Evolutionary conservation across 345 rosid species (phyloP), one percentile per base, ranked within the genome.

Genomic region (Aurinia saxatilis): DNA sequence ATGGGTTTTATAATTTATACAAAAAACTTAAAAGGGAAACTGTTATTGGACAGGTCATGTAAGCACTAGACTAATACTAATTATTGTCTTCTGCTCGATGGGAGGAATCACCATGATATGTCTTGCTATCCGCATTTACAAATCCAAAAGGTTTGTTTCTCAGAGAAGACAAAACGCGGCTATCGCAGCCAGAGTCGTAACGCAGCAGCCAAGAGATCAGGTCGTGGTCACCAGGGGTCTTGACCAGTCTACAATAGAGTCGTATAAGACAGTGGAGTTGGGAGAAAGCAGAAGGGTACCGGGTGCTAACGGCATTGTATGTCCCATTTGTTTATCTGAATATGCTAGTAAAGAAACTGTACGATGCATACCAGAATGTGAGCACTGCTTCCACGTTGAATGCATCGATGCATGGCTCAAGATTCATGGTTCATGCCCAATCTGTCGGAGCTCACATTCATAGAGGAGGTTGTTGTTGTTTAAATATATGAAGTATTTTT

Each of bases 351-450:
- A 82, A 21, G 88, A 84, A 37, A 71, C 79, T 2, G 15, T 84
- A 19, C 75, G 80, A 34, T 75, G 74, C 46, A 71, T 83, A 67
- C 90, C 91, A 0, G 73, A 75, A 50, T 86, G 95, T 65, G 65
- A 67, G 2, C 95, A 86, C 62, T 81, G 84, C 65, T 90, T 82
- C 78, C 95, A 84, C 41, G 78, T 75, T 0, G 79, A 79, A 9
- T 87, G 97, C 68, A 75, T 90, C 2, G 95, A 82, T 18, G 77
- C 50, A 57, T 87, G 95, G 95, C 82, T 87, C 38, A 63, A 69
- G 42, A 40, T 79, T 74, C 84, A 85, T 39, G 31, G 55, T 15
- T 73, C 77, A 2, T 84, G 95, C 31, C 95, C 95, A 0, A 60
- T 90, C 56, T 81, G 95, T 75, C 63, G 95, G 63, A 78, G 82